A percentile compares a stretch with the other conserved stretches of the same genome.
phyloP scores from a whole-genome alignment of 805 yeast genomes.

The Candida rishiriensis region DNA sequence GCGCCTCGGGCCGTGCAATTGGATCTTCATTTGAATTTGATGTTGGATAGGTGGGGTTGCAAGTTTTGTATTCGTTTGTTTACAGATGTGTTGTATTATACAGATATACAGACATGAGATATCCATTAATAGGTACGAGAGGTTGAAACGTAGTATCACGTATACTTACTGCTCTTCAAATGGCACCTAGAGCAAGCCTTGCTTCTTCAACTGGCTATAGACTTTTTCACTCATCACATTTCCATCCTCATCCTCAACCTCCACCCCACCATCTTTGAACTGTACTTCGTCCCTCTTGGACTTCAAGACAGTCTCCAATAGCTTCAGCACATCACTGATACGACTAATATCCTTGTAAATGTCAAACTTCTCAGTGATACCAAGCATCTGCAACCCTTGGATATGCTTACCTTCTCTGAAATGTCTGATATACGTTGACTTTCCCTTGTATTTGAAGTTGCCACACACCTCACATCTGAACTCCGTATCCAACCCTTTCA shows the following conservation, averaged over 20 bases:
- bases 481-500: constrained; percentile 75
- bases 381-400: constrained; percentile 70
- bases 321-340: constrained; percentile 61
- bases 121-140: no score
- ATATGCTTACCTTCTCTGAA: constrained; percentile 68
- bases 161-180: no score
- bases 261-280: constrained; percentile 53
- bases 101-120: no score
- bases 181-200: constrained; percentile 69
- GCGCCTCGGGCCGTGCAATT: no score
- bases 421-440: constrained; percentile 67
- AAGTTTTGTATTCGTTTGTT: no score
- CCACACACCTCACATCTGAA: constrained; percentile 88
- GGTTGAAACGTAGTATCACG: no score
- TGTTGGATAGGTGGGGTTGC: no score
- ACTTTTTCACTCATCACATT: constrained; percentile 85
- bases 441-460: constrained; percentile 64
- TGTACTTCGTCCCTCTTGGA: constrained; percentile 34
- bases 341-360: constrained; percentile 59
- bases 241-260: constrained; percentile 90
- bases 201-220: constrained; percentile 79
- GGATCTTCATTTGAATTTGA: no score
- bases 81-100: no score
- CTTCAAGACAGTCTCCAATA: constrained; percentile 47
- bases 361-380: constrained; percentile 46